Percentiles rank a stretch among this genome's conserved stretches.
phyloP scores from a whole-genome alignment of 208 protist species.

The Acanthamoeba lenticulata region DNA sequence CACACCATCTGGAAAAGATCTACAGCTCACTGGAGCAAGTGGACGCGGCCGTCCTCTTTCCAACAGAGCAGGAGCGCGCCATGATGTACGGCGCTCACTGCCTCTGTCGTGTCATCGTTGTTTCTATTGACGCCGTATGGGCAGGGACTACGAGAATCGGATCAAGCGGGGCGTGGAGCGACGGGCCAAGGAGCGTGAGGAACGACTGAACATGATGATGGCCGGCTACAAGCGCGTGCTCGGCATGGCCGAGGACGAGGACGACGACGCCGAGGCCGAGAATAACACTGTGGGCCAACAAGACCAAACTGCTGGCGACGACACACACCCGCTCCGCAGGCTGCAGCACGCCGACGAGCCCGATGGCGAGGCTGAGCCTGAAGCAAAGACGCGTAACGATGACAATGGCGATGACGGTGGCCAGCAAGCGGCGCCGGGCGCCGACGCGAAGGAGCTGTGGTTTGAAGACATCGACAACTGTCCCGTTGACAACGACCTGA shows the following conservation, averaged over 20 bases:
- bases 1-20: constrained; percentile 20
- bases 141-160: neutral
- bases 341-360: neutral
- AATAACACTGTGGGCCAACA: too few relatives aligned
- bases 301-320: too few relatives aligned
- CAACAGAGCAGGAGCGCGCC: neutral
- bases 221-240: neutral
- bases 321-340: too few relatives aligned
- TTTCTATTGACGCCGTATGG: neutral
- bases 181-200: constrained; percentile 3
- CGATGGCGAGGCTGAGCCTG: neutral
- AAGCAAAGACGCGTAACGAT: neutral
- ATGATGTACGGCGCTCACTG: neutral
- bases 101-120: neutral
- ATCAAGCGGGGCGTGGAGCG: constrained; percentile 29
- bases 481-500: neutral
- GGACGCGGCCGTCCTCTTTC: neutral
- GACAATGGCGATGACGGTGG: neutral
- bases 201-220: neutral
- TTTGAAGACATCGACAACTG: neutral
- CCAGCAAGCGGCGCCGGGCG: neutral
- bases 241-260: neutral
- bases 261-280: neutral
- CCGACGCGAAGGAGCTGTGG: neutral
- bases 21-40: constrained; percentile 3